Conservation (phyloP, 306 rosid genomes). For the Vicia faba region DNA sequence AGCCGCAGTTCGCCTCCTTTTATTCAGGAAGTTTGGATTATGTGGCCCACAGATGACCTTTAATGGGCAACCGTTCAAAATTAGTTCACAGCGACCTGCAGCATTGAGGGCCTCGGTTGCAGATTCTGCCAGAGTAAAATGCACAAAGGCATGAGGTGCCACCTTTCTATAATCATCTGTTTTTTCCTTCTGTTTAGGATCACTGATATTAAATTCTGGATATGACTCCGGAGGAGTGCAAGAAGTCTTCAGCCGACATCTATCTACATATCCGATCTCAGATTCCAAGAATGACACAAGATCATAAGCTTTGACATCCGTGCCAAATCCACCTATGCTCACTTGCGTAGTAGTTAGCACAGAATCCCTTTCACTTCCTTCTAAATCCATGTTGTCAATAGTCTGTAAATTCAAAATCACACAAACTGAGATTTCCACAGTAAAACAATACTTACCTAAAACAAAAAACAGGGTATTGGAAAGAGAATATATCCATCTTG, state of each 20-base stretch:
- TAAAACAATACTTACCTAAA: slow-evolving; percentile 19
- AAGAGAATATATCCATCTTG: slow-evolving; percentile 16
- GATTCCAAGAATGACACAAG: slow-evolving; percentile 51
- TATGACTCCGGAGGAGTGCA: slow-evolving; percentile 78
- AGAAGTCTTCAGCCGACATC: slow-evolving; percentile 83
- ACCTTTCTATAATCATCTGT: slow-evolving; percentile 53
- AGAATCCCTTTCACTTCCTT: slow-evolving; percentile 40
- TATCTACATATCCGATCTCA: slow-evolving; percentile 61
- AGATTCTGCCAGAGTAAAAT: slow-evolving; percentile 56
- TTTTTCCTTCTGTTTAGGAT: slow-evolving; percentile 27
- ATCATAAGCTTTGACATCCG: slow-evolving; percentile 56
- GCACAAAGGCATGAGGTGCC: slow-evolving; percentile 86
- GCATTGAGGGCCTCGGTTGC: slow-evolving; percentile 51
- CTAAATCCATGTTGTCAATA: slow-evolving; percentile 49
- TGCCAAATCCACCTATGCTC: slow-evolving; percentile 76
- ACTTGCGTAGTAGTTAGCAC: slow-evolving; percentile 63
- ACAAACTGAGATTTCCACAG: background rate
- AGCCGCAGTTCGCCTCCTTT: slow-evolving; percentile 60
- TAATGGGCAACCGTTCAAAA: slow-evolving; percentile 43
- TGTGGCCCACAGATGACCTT: slow-evolving; percentile 67
- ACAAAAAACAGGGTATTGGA: background rate
- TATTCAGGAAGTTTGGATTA: slow-evolving; percentile 56
- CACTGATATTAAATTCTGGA: slow-evolving; percentile 53
- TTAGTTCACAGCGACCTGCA: slow-evolving; percentile 51
- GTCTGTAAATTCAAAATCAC: slow-evolving; percentile 35